Percentiles rank a stretch among this genome's conserved stretches.
These are phyloP conservation scores for Candida loeiensis DNA, from an alignment of 805 yeast genomes.

Conservation along the genomic window DNA sequence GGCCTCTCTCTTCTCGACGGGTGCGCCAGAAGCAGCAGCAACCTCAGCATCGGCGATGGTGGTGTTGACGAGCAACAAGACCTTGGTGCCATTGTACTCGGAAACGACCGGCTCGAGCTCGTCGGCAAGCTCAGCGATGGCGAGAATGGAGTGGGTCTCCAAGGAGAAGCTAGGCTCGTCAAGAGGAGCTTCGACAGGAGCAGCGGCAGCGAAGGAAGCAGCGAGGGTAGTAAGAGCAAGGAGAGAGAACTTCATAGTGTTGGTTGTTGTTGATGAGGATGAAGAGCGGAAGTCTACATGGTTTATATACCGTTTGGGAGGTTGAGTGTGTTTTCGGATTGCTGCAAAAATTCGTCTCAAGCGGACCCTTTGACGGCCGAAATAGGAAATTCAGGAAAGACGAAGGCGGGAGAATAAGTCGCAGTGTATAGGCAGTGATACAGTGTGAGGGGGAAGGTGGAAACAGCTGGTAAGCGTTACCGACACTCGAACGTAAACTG, in stretches of 20 bases:
- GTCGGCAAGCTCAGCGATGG: conserved; percentile 6
- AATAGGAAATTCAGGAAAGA: conserved; percentile 1
- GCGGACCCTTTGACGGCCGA: conserved; percentile 6
- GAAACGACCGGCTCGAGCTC: conserved; percentile 12
- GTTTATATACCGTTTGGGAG: background rate
- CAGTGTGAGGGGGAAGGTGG: no score
- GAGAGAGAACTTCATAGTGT: conserved; percentile 13
- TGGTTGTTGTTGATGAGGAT: background rate
- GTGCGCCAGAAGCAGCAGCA: background rate
- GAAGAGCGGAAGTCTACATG: background rate
- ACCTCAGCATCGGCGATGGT: conserved; percentile 11
- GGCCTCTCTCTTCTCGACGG: conserved; percentile 9
- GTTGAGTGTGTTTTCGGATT: background rate
- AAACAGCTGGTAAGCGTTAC: no score
- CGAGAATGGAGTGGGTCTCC: conserved; percentile 15
- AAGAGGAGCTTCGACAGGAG: conserved; percentile 3
- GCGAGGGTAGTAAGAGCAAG: conserved; percentile 9
- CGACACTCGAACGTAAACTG: no score
- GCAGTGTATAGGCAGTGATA: background rate
- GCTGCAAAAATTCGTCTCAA: background rate
- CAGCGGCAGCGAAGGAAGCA: conserved; percentile 9
- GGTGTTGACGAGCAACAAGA: conserved; percentile 13
- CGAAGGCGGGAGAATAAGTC: background rate
- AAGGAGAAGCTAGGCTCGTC: conserved; percentile 8
- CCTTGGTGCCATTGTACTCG: conserved; percentile 12